Conservation (phyloP, 768 basidiomycete genomes). For the button mushroom (Agaricus bisporus) region DNA sequence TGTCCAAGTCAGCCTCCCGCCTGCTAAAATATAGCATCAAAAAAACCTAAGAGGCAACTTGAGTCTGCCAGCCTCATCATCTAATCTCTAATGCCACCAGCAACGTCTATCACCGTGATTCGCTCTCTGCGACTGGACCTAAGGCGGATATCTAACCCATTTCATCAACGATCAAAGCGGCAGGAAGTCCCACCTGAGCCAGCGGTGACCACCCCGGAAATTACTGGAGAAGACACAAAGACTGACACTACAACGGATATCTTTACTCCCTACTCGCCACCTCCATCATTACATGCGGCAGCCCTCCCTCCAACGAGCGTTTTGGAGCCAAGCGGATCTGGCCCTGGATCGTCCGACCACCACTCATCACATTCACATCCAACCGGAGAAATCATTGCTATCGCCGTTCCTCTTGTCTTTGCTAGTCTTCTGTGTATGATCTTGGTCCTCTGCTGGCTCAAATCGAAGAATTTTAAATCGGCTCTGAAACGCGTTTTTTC, state of each 20-base stretch:
- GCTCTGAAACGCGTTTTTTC: background rate
- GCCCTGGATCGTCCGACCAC: background rate
- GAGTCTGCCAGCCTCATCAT: no score
- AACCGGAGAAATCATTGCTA: constrained; percentile 6
- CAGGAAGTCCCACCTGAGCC: background rate
- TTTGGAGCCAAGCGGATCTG: background rate
- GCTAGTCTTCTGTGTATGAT: constrained; percentile 9
- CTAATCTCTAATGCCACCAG: background rate
- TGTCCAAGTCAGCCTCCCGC: background rate
- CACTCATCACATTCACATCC: background rate
- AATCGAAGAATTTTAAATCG: background rate
- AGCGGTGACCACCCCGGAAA: background rate
- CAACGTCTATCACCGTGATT: background rate
- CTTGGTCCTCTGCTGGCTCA: background rate
- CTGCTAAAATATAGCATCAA: background rate
- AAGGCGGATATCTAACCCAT: background rate
- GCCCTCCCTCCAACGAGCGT: background rate
- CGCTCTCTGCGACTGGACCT: background rate
- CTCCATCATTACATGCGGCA: background rate
- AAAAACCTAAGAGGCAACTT: no score
- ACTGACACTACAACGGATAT: background rate
- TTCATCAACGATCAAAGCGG: background rate
- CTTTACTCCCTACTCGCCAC: background rate
- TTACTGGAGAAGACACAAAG: background rate
- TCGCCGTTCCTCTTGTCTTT: constrained; percentile 4